These are phyloP conservation scores for Colletotrichum graminicola DNA, from an alignment of 2,329 filamentous ascomycete species.

Conservation along the genomic window DNA sequence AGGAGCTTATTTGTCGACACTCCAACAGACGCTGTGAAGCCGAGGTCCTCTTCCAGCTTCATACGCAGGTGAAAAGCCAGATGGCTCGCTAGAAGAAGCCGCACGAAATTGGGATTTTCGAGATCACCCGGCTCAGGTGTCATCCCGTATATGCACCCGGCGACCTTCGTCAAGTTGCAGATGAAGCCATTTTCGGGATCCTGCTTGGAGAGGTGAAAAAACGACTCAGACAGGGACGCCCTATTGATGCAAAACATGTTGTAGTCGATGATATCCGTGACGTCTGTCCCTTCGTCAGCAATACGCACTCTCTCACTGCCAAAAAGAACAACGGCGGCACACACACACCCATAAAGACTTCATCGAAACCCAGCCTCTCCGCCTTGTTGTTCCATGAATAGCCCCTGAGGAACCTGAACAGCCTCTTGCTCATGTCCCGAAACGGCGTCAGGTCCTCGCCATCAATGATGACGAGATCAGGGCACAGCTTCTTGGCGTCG, in stretches of 20 bases:
- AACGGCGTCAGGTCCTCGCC: slow-evolving; percentile 90
- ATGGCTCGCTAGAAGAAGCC: slow-evolving; percentile 83
- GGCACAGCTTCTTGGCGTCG: slow-evolving; percentile 84
- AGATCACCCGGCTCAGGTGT: slow-evolving; percentile 45
- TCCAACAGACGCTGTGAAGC: slow-evolving; percentile 89
- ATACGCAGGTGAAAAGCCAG: slow-evolving; percentile 80
- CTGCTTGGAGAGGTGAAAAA: slow-evolving; percentile 79
- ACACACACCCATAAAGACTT: slow-evolving; percentile 70
- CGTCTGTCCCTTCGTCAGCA: slow-evolving; percentile 73
- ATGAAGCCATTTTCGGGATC: slow-evolving; percentile 85
- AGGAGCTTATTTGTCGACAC: slow-evolving; percentile 89
- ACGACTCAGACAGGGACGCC: slow-evolving; percentile 74
- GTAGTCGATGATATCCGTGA: slow-evolving; percentile 87
- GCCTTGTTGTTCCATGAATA: slow-evolving; percentile 83
- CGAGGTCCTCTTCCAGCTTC: slow-evolving; percentile 79
- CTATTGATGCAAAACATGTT: slow-evolving; percentile 80
- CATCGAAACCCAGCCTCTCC: slow-evolving; percentile 90
- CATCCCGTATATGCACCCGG: slow-evolving; percentile 67
- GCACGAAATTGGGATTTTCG: slow-evolving; percentile 61
- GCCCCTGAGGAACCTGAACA: slow-evolving; percentile 78
- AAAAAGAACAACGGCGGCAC: background rate
- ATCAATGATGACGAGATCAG: slow-evolving; percentile 85
- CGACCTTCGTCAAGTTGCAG: slow-evolving; percentile 78
- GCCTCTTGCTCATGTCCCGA: slow-evolving; percentile 84
- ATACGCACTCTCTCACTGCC: no score